Evolutionary conservation across 2,329 filamentous ascomycete genomes (phyloP).

Genomic region (Hypoxylon sp.): DNA sequence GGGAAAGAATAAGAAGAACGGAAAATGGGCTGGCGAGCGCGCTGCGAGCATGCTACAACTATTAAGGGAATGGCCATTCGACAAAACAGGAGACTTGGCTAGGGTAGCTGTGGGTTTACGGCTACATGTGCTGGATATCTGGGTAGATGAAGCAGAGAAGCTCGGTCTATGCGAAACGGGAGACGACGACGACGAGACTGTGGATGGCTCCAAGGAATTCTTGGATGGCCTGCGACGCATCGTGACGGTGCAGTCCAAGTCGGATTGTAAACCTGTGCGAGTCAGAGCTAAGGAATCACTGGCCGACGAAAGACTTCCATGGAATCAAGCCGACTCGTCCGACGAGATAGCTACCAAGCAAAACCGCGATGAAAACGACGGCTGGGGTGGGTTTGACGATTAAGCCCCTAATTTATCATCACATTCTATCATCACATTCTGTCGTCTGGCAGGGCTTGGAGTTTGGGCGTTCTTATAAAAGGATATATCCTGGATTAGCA

Average conservation of each 20-base stretch:
- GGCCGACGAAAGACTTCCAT: conserved; percentile 76
- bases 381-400: conserved; percentile 76
- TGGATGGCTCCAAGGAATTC: conserved; percentile 54
- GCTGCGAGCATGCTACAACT: conserved; percentile 51
- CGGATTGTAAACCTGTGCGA: conserved; percentile 76
- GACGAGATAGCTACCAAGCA: conserved; percentile 45
- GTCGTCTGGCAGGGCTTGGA: conserved; percentile 8
- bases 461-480: conserved; percentile 21
- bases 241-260: conserved; percentile 64
- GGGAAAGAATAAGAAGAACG: conserved; percentile 46
- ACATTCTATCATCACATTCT: too few species aligned
- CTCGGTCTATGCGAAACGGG: conserved; percentile 63
- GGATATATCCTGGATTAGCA: conserved; percentile 27
- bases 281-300: conserved; percentile 74
- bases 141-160: conserved; percentile 87
- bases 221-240: conserved; percentile 62
- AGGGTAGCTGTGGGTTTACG: conserved; percentile 83
- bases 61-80: conserved; percentile 55
- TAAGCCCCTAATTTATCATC: too few species aligned
- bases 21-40: conserved; percentile 30
- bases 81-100: conserved; percentile 51
- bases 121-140: conserved; percentile 89
- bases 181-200: conserved; percentile 47
- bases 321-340: conserved; percentile 58
- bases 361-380: conserved; percentile 58